phyloP scores from a whole-genome alignment of 2,329 filamentous ascomycete genomes.

The Pyrenophora seminiperda region DNA sequence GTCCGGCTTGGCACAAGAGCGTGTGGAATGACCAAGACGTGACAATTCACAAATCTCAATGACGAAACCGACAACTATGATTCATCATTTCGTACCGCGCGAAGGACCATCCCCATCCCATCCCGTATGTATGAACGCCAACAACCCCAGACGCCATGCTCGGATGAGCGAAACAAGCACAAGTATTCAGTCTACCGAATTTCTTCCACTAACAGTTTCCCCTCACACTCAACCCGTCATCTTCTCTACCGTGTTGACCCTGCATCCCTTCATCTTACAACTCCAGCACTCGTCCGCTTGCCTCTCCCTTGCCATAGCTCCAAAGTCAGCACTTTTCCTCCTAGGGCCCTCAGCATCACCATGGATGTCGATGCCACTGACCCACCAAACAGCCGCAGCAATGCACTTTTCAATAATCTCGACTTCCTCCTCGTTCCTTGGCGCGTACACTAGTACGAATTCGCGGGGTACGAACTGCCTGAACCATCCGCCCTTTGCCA shows the following conservation, averaged over 20 bases:
- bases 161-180: constrained; percentile 7
- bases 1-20: neutral
- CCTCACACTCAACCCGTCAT: constrained; percentile 35
- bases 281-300: constrained; percentile 30
- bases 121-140: neutral
- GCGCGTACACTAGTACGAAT: constrained; percentile 84
- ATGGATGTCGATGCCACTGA: constrained; percentile 49
- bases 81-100: neutral
- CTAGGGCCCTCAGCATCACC: constrained; percentile 23
- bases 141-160: constrained; percentile 20
- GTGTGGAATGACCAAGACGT: neutral
- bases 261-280: constrained; percentile 35
- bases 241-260: constrained; percentile 29
- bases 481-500: constrained; percentile 70
- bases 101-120: neutral
- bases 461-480: constrained; percentile 71
- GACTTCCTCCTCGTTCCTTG: constrained; percentile 70
- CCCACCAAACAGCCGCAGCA: constrained; percentile 75
- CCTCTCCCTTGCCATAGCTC: constrained; percentile 26
- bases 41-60: neutral
- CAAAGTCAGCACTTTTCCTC: constrained; percentile 32
- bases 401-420: constrained; percentile 71
- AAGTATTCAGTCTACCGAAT: constrained; percentile 1
- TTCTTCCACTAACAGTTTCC: neutral
- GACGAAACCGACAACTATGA: neutral